phyloP scores from a whole-genome alignment of 768 basidiomycete genomes.

The Termitomyces sp. region DNA sequence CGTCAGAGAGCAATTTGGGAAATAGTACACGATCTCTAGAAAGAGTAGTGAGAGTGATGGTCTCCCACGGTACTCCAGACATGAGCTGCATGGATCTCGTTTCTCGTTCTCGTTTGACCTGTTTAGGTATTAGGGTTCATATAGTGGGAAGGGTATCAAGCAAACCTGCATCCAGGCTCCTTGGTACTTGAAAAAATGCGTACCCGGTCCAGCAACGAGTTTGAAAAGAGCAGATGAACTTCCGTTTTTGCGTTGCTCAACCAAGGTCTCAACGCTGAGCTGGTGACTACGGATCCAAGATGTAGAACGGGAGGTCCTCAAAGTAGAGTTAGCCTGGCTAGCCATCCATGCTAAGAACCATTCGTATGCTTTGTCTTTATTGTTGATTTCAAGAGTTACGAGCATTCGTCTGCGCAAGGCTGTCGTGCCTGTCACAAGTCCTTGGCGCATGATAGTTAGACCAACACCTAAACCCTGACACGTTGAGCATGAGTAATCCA shows the following conservation, averaged over 20 bases:
- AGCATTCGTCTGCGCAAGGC: slow-evolving; percentile 87
- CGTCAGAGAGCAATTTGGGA: slow-evolving; percentile 76
- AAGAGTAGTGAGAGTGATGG: slow-evolving; percentile 88
- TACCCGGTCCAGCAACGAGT: slow-evolving; percentile 94
- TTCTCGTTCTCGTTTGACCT: slow-evolving; percentile 95
- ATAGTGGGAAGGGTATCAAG: not conserved
- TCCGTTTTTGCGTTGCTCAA: slow-evolving; percentile 88
- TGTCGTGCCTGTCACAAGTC: slow-evolving; percentile 61
- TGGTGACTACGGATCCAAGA: slow-evolving; percentile 80
- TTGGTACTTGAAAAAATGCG: slow-evolving; percentile 86
- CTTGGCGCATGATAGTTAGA: slow-evolving; percentile 70
- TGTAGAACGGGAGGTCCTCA: slow-evolving; percentile 22
- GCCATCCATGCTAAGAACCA: slow-evolving; percentile 99
- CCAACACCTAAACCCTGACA: slow-evolving; percentile 86
- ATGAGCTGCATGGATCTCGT: slow-evolving; percentile 88
- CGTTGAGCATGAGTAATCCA: not conserved
- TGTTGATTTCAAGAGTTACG: slow-evolving; percentile 93
- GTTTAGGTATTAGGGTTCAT: slow-evolving; percentile 10
- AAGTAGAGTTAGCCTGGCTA: slow-evolving; percentile 44
- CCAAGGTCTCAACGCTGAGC: slow-evolving; percentile 89
- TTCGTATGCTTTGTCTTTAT: slow-evolving; percentile 90
- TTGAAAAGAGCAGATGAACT: slow-evolving; percentile 86
- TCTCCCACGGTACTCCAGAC: slow-evolving; percentile 96
- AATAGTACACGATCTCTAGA: slow-evolving; percentile 85
- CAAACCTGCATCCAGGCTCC: slow-evolving; percentile 95